Conservation (phyloP, 176 grass and related monocot species). For the Cenchrus purpureus region DNA sequence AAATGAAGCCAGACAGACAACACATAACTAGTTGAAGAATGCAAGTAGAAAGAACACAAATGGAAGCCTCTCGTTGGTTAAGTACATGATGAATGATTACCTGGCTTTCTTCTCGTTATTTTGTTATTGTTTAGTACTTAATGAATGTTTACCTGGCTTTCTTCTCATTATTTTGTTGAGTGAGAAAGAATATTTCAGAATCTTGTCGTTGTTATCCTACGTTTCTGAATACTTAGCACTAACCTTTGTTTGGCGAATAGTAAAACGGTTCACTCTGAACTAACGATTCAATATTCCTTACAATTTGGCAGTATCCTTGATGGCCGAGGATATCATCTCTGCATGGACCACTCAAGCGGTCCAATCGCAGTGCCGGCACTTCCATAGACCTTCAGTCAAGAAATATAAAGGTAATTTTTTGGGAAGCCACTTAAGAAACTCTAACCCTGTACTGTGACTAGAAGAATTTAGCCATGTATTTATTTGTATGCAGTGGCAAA, state of each 20-base stretch:
- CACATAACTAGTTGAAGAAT: conserved; percentile 13
- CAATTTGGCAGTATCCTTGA: conserved; percentile 56
- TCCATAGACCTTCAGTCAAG: conserved; percentile 85
- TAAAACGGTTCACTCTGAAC: conserved; percentile 53
- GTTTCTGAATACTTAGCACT: conserved; percentile 46
- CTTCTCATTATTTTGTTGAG: background rate
- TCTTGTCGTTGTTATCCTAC: background rate
- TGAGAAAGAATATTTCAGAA: background rate
- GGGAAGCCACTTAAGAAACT: background rate
- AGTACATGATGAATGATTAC: background rate
- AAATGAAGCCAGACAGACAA: background rate
- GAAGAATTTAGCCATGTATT: background rate
- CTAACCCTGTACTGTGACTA: background rate
- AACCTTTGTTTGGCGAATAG: conserved; percentile 59
- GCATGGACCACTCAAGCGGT: conserved; percentile 55
- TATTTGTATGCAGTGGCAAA: conserved; percentile 21
- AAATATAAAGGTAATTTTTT: conserved; percentile 49
- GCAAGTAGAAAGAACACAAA: background rate
- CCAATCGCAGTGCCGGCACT: conserved; percentile 76
- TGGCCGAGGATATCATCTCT: conserved; percentile 52
- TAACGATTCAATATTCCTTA: conserved; percentile 44
- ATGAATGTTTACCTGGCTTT: background rate
- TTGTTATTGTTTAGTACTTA: background rate
- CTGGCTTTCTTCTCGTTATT: background rate
- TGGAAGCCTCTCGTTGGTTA: background rate